These are phyloP conservation scores for Stemphylium beticola DNA, from an alignment of 2,329 filamentous ascomycete genomes.

Conservation along the genomic window DNA sequence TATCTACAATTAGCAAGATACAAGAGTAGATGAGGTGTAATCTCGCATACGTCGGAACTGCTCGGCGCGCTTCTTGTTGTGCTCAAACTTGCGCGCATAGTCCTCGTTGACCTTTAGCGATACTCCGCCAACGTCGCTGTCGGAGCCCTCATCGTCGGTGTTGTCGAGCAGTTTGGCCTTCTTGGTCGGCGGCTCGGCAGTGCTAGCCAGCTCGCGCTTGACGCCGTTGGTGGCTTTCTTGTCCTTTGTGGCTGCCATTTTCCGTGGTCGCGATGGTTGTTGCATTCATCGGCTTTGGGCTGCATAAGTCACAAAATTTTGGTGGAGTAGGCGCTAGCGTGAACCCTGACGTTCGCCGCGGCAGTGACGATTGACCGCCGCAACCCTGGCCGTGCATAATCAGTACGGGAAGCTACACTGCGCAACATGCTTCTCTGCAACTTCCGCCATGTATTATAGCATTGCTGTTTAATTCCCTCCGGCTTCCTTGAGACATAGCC, in stretches of 20 bases:
- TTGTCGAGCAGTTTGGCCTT: constrained; percentile 48
- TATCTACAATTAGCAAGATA: constrained; percentile 48
- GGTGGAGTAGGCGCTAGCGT: constrained; percentile 25
- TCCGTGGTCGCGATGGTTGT: constrained; percentile 4
- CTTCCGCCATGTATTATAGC: constrained; percentile 26
- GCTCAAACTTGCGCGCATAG: constrained; percentile 86
- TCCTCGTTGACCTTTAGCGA: constrained; percentile 84
- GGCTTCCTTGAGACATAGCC: constrained; percentile 10
- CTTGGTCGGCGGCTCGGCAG: constrained; percentile 37
- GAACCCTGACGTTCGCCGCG: constrained; percentile 31
- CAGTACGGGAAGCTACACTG: constrained; percentile 12
- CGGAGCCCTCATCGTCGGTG: constrained; percentile 40
- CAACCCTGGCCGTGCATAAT: constrained; percentile 14
- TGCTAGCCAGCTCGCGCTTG: constrained; percentile 34
- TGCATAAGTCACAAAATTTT: constrained; percentile 31
- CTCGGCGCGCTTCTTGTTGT: constrained; percentile 98
- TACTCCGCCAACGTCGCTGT: constrained; percentile 32
- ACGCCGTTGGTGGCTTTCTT: constrained; percentile 31
- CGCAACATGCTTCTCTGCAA: constrained; percentile 12
- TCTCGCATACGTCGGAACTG: constrained; percentile 66
- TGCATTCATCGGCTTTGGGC: constrained; percentile 4
- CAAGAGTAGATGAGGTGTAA: not conserved
- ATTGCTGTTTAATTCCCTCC: constrained; percentile 22
- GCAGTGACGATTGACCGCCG: constrained; percentile 24
- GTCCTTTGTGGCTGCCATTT: constrained; percentile 34